Conservation (phyloP, 2,329 filamentous ascomycete species). For the Shiraia sp. region DNA sequence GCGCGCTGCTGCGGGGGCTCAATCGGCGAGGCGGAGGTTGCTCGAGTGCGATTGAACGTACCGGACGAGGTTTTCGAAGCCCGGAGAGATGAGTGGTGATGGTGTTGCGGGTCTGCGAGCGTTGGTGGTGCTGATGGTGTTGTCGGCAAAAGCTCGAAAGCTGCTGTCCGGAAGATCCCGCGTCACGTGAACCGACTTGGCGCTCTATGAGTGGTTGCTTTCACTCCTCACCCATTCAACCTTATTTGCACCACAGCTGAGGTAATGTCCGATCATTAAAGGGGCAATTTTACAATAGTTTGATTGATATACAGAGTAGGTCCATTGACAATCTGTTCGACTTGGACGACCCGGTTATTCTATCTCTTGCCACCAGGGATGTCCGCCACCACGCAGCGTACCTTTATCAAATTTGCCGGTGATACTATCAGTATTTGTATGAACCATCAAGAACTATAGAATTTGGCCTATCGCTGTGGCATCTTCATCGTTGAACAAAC, state of each 20-base stretch:
- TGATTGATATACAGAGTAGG: too few species aligned
- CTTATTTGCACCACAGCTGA: neutral
- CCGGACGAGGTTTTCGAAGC: slow-evolving; percentile 29
- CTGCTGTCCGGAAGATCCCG: slow-evolving; percentile 26
- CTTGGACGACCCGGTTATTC: too few species aligned
- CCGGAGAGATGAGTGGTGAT: slow-evolving; percentile 42
- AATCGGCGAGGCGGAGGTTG: slow-evolving; percentile 30
- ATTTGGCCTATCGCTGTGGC: too few species aligned
- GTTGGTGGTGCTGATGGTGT: slow-evolving; percentile 26
- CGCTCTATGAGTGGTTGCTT: neutral
- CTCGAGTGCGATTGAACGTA: slow-evolving; percentile 31
- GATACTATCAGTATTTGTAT: too few species aligned
- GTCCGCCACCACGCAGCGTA: too few species aligned
- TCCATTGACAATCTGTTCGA: too few species aligned
- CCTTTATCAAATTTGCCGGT: too few species aligned
- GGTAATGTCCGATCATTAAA: too few species aligned
- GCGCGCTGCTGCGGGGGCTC: slow-evolving; percentile 28
- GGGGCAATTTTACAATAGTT: too few species aligned
- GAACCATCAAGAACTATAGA: too few species aligned
- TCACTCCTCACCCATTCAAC: neutral
- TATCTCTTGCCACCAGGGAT: too few species aligned
- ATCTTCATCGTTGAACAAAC: slow-evolving; percentile 1
- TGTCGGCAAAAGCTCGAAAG: slow-evolving; percentile 38
- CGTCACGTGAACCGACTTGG: slow-evolving; percentile 25
- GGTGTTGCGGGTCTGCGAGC: slow-evolving; percentile 32